Evolutionary conservation across 2,329 filamentous ascomycete genomes (phyloP), one percentile per base, ranked within the genome.

Genomic region (Penicillium griseofulvum): DNA sequence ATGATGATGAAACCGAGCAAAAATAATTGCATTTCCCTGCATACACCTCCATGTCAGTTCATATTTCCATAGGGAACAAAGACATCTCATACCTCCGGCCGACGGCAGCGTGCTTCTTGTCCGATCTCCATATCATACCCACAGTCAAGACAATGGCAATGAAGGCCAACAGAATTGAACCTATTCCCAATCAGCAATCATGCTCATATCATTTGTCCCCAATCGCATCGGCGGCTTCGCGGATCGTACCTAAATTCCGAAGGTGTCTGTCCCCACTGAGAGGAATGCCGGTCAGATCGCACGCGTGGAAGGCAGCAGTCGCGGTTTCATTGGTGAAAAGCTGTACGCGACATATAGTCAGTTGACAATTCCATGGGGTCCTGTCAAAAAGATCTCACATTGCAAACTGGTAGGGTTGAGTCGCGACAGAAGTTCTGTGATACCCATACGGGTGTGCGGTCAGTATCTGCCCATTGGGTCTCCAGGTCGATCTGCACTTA

Each of bases 11-110:
- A 99, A 48, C 89, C 87, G 39, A 90, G 59, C 48, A 99, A 83
- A 77, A 99, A 97, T 33, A 97, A 68, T 81, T 99, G 94, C 84
- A 99, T 97, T 76, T 99, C 94, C 74, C 94, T 96, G 68, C 43
- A n/a, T 14, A 33, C 14, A 6, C 54, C 41, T 29, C 9, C 24
- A 12, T 5, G 52, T 68, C 31, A 70, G 64, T 45, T 26, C 33
- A 49, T 45, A 39, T 37, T 28, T 31, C 17, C 28, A 26, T 29
- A 19, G 16, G 16, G 36, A 47, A 34, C 10, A 14, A 43, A 34
- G 19, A 22, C 14, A 14, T 17, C 24, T 66, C 81, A 58, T 77
- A 95, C 91, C 91, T 89, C 78, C 94, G 83, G 57, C 94, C 94
- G 45, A 99, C 94, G 53, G 94, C 94, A 53, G 94, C 94, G 74